A percentile compares a stretch with the other conserved stretches of the same genome.
phyloP scores from a whole-genome alignment of 1,284 basidiomycete species.

The Ceratobasidium sp. region DNA sequence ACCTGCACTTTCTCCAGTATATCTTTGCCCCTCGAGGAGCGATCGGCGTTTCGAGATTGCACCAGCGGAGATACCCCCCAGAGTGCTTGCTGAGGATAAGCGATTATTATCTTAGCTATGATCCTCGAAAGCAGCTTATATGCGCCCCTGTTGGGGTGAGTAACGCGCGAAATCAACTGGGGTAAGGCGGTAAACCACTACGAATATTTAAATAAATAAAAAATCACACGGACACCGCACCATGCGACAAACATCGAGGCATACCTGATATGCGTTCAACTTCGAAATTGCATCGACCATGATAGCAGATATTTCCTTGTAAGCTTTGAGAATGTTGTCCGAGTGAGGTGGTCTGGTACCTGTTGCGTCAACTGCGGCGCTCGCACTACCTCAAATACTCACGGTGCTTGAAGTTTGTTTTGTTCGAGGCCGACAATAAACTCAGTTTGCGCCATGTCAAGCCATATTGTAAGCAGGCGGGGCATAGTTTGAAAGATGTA shows the following conservation, averaged over 20 bases:
- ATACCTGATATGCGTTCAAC: conserved; percentile 78
- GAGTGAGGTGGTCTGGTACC: conserved; percentile 6
- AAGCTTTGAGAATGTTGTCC: conserved; percentile 20
- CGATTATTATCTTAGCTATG: conserved; percentile 74
- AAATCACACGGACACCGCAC: not conserved
- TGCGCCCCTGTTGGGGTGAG: conserved; percentile 76
- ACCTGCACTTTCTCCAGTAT: conserved; percentile 77
- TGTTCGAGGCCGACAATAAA: conserved; percentile 48
- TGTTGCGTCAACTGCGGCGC: not conserved
- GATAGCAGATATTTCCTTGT: conserved; percentile 47
- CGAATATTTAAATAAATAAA: conserved; percentile 25
- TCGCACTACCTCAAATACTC: not conserved
- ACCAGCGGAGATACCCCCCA: conserved; percentile 93
- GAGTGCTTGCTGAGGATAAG: conserved; percentile 89
- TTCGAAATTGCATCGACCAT: conserved; percentile 64
- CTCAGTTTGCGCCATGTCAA: conserved; percentile 81
- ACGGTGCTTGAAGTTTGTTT: conserved; percentile 18
- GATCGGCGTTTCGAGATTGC: conserved; percentile 77
- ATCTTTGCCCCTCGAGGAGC: conserved; percentile 66
- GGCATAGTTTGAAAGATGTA: conserved; percentile 97
- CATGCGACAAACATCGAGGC: not conserved
- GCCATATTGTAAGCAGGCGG: conserved; percentile 92
- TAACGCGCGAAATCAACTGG: conserved; percentile 94
- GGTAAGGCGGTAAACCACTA: conserved; percentile 98
- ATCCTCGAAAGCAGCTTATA: conserved; percentile 71